Evolutionary conservation across 2,329 filamentous ascomycete species (phyloP).

Genomic region (Arthroderma sp.): DNA sequence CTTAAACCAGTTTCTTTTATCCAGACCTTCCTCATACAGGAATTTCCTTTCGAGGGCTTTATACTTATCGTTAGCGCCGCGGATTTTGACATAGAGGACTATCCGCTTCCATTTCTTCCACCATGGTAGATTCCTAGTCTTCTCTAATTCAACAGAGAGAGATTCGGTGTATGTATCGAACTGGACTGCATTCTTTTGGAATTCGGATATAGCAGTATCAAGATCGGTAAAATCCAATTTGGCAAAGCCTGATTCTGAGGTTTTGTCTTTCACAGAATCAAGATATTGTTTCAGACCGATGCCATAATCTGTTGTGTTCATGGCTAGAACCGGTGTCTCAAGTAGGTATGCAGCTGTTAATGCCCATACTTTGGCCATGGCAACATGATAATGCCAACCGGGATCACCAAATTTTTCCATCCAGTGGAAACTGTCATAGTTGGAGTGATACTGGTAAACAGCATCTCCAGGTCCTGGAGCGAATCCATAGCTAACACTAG

Average conservation of each 20-base stretch:
- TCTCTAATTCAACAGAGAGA: constrained; percentile 36
- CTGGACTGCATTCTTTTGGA: constrained; percentile 34
- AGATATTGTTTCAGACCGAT: constrained; percentile 38
- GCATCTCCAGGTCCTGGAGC: constrained; percentile 28
- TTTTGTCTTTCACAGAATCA: constrained; percentile 15
- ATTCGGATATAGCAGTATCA: constrained; percentile 35
- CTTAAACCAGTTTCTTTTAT: constrained; percentile 79
- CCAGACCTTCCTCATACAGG: constrained; percentile 60
- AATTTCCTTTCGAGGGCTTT: constrained; percentile 74
- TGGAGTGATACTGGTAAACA: constrained; percentile 65
- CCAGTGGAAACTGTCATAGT: constrained; percentile 76
- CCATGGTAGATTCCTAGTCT: constrained; percentile 50
- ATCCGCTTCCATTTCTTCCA: constrained; percentile 62
- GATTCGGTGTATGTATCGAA: constrained; percentile 41
- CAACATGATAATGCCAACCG: constrained; percentile 44
- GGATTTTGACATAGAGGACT: constrained; percentile 49
- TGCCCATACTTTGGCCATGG: constrained; percentile 53
- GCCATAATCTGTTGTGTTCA: constrained; percentile 54
- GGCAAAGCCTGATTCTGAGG: constrained; percentile 9
- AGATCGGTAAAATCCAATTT: constrained; percentile 33
- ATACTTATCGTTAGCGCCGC: constrained; percentile 62
- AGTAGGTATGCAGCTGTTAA: constrained; percentile 48
- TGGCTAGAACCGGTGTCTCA: constrained; percentile 49
- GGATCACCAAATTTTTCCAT: constrained; percentile 66
- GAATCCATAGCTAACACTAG: constrained; percentile 53